Base-by-base conservation (phyloP, 1,139 yeast genomes). In the Saccharomyces uvarum region DNA sequence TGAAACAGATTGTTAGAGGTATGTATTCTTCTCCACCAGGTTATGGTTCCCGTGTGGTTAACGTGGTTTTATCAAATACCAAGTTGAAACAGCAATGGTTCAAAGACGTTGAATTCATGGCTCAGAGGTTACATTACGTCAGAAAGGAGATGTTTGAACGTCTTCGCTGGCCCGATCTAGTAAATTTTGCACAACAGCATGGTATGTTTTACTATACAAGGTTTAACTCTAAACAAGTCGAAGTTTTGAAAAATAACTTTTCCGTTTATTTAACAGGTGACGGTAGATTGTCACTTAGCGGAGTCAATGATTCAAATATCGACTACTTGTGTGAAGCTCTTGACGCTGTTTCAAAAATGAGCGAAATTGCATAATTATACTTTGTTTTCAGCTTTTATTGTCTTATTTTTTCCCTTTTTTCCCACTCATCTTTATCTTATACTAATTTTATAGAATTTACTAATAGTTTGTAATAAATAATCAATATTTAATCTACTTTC, bases 191-290 rank as follows among this genome's bases (percentile, higher is more conserved):
- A 19, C 61, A 60, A 32, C 98, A 93, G 74, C 87, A 95, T 71
- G 99, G 99, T 68, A 93, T 93, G 98, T 93, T 93, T 73, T 88
- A 91, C 55, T 93, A 80, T 77, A 91, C 97, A 47, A 97, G 97
- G 11, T 79, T 93, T 61, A 71, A 75, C 32, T 75, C 83, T 48
- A 80, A 78, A 48, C 96, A 89, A 72, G 93, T 88, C 51, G 76
- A 81, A 54, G 75, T 77, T 61, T 78, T 93, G 68, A 82, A 86
- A 66, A 78, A 80, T 54, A 82, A 88, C 66, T 86, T 75, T 73
- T 86, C 89, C 47, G 84, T 93, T 47, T 93, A 93, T 71, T 80
- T 95, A 67, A 87, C 96, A 42, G 78, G 80, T 61, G 95, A 90
- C 70, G 98, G 98, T 53, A 83, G 99, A 70, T 84, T 93, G 69